Conservation (phyloP, 768 basidiomycete genomes). For the Bullera alba region DNA sequence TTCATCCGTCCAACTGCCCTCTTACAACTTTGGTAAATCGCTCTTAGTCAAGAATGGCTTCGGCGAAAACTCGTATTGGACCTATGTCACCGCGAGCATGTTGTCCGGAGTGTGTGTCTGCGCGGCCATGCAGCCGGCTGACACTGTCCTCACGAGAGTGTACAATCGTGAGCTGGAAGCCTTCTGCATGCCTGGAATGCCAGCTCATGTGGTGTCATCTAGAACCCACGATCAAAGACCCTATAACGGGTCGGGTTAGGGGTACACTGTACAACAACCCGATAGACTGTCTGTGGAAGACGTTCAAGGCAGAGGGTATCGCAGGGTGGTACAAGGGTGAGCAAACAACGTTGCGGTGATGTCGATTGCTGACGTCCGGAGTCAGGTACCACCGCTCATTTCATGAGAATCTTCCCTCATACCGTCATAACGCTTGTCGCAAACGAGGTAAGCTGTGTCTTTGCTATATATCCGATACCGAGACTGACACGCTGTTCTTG, state of each 20-base stretch:
- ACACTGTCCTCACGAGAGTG: conserved; percentile 78
- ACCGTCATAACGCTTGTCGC: conserved; percentile 83
- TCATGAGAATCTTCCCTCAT: conserved; percentile 84
- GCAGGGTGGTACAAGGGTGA: conserved; percentile 92
- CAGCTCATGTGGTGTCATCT: neutral
- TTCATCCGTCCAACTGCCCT: conserved; percentile 78
- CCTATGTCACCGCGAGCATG: conserved; percentile 78
- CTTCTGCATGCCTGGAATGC: neutral
- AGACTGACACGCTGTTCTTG: neutral
- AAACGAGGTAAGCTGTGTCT: conserved; percentile 51
- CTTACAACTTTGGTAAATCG: conserved; percentile 88
- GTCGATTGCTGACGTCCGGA: neutral
- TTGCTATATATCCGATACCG: too few species aligned
- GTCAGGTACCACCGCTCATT: conserved; percentile 86
- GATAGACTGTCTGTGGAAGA: conserved; percentile 95
- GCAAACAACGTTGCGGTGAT: conserved; percentile 3
- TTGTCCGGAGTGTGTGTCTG: conserved; percentile 91
- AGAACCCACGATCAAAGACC: conserved; percentile 45
- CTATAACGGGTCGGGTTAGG: conserved; percentile 45
- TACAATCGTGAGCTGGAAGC: conserved; percentile 60
- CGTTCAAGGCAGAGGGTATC: conserved; percentile 78
- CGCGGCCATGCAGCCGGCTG: conserved; percentile 52
- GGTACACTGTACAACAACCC: conserved; percentile 83
- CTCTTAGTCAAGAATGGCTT: conserved; percentile 64
- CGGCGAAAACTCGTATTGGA: conserved; percentile 71